Percentiles rank a stretch among this genome's conserved stretches.
Conservation (phyloP, 345 rosid species). For the Dimocarpus longan region DNA sequence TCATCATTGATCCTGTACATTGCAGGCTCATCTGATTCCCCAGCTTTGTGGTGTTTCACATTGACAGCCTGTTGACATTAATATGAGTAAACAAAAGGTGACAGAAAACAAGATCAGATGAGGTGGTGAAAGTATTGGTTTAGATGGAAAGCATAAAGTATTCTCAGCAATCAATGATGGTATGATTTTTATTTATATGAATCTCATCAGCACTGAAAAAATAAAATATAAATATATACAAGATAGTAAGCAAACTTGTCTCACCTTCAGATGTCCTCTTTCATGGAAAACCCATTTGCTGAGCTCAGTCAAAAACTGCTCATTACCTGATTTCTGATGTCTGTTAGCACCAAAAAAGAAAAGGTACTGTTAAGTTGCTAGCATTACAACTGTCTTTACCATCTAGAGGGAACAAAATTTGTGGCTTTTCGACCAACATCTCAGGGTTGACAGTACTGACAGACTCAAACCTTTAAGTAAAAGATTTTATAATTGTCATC, state of each 20-base stretch:
- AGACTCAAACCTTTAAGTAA: neutral
- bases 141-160: neutral
- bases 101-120: neutral
- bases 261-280: conserved; percentile 86
- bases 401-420: neutral
- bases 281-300: conserved; percentile 89
- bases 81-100: conserved; percentile 1
- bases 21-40: conserved; percentile 67
- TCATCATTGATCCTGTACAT: conserved; percentile 77
- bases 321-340: conserved; percentile 62
- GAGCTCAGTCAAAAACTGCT: conserved; percentile 68
- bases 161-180: neutral
- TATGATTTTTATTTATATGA: neutral
- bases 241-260: conserved; percentile 10
- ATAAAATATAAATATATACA: neutral
- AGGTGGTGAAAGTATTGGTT: conserved; percentile 2
- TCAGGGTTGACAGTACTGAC: neutral
- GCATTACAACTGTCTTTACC: neutral
- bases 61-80: conserved; percentile 51
- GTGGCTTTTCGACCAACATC: neutral
- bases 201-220: neutral
- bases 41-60: conserved; percentile 64
- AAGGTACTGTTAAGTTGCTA: neutral
- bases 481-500: neutral
- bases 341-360: conserved; percentile 36